phyloP scores from a whole-genome alignment of 352 stramenopile genomes.

The Phytopythium oedochilum region DNA sequence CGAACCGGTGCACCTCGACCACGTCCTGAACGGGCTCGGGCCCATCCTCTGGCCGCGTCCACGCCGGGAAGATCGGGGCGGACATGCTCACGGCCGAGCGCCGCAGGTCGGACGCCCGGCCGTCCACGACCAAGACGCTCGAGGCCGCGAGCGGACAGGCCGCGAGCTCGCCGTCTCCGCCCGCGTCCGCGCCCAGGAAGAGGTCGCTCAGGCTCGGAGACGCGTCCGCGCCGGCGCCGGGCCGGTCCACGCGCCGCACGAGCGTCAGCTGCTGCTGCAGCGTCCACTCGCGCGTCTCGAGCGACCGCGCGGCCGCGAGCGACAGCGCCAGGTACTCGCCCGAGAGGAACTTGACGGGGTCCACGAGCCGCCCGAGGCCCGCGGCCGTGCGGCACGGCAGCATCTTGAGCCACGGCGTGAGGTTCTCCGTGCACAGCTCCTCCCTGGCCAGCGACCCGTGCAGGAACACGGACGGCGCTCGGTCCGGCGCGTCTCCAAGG shows the following conservation, averaged over 20 bases:
- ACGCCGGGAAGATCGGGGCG: constrained; percentile 19
- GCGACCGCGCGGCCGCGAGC: constrained; percentile 30
- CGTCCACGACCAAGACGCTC: constrained; percentile 38
- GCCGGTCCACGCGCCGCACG: constrained; percentile 43
- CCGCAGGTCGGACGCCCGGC: constrained; percentile 19
- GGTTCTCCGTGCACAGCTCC: constrained; percentile 86
- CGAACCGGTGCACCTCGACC: constrained; percentile 65
- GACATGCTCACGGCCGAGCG: constrained; percentile 7
- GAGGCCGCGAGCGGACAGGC: constrained; percentile 34
- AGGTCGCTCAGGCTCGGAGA: constrained; percentile 39
- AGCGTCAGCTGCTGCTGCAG: constrained; percentile 61
- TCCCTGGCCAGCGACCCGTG: constrained; percentile 73
- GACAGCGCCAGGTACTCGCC: constrained; percentile 65
- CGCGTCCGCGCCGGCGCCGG: no score
- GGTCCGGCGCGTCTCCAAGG: no score
- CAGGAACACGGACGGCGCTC: constrained; percentile 19
- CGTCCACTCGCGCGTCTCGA: constrained; percentile 13
- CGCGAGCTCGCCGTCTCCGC: constrained; percentile 7
- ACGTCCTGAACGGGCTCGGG: constrained; percentile 24
- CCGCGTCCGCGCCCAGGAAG: constrained; percentile 27
- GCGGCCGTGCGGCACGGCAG: constrained; percentile 64
- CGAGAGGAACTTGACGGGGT: constrained; percentile 69
- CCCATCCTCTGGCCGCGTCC: constrained; percentile 10
- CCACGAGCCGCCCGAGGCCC: constrained; percentile 63
- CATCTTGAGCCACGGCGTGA: constrained; percentile 88